These are phyloP conservation scores for Globisporangium heterothallicum DNA, from an alignment of 352 stramenopile genomes.

Conservation along the genomic window DNA sequence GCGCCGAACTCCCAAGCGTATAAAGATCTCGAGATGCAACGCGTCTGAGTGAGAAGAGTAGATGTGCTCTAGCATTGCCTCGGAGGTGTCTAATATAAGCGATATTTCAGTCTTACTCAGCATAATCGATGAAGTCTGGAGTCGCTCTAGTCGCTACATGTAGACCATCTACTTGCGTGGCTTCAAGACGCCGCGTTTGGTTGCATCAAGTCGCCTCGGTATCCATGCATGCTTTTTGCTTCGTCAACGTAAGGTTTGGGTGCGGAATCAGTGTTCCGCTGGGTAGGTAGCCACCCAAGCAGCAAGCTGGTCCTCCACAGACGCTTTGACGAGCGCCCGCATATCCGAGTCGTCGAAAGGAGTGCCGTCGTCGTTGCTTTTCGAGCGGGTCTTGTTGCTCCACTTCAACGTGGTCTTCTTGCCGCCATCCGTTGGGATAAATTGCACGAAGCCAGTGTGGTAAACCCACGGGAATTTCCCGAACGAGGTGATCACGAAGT, in stretches of 20 bases:
- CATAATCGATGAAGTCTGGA: too few relatives aligned
- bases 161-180: too few relatives aligned
- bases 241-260: too few relatives aligned
- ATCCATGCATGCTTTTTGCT: too few relatives aligned
- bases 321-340: neutral
- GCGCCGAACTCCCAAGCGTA: neutral
- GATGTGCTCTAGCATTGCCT: too few relatives aligned
- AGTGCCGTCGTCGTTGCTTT: neutral
- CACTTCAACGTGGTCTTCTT: neutral
- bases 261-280: too few relatives aligned
- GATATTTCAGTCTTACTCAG: too few relatives aligned
- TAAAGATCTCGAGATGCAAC: constrained; percentile 7
- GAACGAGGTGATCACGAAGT: neutral
- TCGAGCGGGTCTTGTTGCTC: neutral
- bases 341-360: neutral
- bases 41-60: constrained; percentile 2
- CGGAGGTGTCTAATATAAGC: too few relatives aligned
- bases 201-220: too few relatives aligned
- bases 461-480: neutral
- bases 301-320: neutral
- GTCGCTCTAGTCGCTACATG: too few relatives aligned
- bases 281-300: neutral
- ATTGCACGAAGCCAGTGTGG: neutral
- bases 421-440: neutral
- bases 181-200: too few relatives aligned